Percentiles rank a stretch among this genome's conserved stretches.
phyloP scores from a whole-genome alignment of 306 rosid genomes.

The Rosa persica region DNA sequence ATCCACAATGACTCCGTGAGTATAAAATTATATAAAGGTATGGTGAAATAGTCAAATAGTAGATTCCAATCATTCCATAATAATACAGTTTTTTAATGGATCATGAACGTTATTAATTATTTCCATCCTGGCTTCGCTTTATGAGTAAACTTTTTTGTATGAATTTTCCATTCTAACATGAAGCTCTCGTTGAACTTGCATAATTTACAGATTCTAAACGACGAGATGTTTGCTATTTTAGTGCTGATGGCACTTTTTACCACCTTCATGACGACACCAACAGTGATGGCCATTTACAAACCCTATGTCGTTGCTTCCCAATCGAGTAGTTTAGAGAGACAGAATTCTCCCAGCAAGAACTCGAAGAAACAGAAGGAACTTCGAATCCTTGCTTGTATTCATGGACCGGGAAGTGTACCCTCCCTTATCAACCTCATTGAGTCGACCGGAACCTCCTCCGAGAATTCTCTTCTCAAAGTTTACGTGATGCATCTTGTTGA shows the following conservation, averaged over 20 bases:
- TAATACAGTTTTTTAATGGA: background rate
- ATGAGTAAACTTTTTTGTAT: background rate
- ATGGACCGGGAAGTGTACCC: conserved; percentile 56
- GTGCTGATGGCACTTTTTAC: conserved; percentile 87
- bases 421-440: conserved; percentile 56
- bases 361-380: conserved; percentile 22
- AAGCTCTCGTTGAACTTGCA: background rate
- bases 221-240: conserved; percentile 77
- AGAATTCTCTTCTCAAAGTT: conserved; percentile 42
- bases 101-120: background rate
- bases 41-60: no score
- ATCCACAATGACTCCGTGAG: no score
- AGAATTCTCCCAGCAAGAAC: background rate
- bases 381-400: conserved; percentile 66
- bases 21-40: no score
- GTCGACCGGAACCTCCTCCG: conserved; percentile 43
- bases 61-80: no score
- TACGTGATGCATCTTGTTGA: conserved; percentile 76
- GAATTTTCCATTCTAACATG: background rate
- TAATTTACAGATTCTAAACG: conserved; percentile 59
- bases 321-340: conserved; percentile 26
- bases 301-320: conserved; percentile 38
- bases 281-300: conserved; percentile 72
- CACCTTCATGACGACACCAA: conserved; percentile 82
- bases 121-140: background rate